Base-by-base conservation (phyloP, 345 rosid species). In the Jatropha curcas region DNA sequence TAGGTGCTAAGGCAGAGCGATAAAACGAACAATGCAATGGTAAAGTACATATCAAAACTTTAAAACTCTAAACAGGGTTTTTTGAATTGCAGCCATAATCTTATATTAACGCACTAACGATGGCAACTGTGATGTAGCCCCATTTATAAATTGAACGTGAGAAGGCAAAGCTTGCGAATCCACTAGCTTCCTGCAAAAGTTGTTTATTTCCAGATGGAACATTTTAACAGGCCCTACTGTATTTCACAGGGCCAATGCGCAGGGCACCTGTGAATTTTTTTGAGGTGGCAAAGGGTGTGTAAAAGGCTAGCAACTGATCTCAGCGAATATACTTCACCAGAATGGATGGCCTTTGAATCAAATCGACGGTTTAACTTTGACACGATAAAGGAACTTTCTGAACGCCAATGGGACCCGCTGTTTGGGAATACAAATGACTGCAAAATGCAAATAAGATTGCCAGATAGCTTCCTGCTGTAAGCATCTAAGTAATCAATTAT, bases 201-300 rank as follows among this genome's bases (percentile, higher is more conserved):
- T 57, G 37, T 84, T 1, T 56, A n/a, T n/a, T 91, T 25, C 94
- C 92, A 13, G 28, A 61, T 2, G 90, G 92, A 4, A 37, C 76
- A 0, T 91, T 79, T 22, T 86, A 53, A 48, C 81, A 5, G 79
- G 88, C 9, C 87, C 87, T 1, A 79, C 84, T 1, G 72, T 85
- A 30, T 84, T 89, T 52, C 77, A 79, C n/a, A n/a, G 41, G 97
- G 97, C 41, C 97, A 94, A 20, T 91, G 75, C 86, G 43, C 74
- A n/a, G n/a, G n/a, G n/a, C n/a, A n/a, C n/a, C n/a, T n/a, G n/a
- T n/a, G n/a, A n/a, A n/a, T n/a, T n/a, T n/a, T n/a, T n/a, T n/a
- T n/a, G n/a, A n/a, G n/a, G n/a, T n/a, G n/a, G n/a, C n/a, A n/a
- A n/a, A n/a, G n/a, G n/a, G n/a, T n/a, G n/a, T n/a, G n/a, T n/a